These are phyloP conservation scores for Glutinoglossum americanum DNA, from an alignment of 495 filamentous ascomycete genomes.

Conservation along the genomic window DNA sequence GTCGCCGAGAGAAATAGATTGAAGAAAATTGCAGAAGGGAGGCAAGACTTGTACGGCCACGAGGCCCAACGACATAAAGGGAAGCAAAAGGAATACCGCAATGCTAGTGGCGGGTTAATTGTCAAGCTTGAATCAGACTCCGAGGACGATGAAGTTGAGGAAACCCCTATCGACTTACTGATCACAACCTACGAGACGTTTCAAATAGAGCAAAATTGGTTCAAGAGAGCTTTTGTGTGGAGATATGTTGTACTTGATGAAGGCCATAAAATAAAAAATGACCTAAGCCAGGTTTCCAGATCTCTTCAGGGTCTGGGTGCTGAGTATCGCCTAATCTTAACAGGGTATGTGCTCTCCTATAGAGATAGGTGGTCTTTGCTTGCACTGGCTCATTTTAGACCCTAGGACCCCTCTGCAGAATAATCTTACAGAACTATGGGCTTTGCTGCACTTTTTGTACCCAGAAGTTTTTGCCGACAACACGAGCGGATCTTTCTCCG, in stretches of 20 bases:
- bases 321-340: slow-evolving; percentile 38
- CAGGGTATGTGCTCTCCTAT: slow-evolving; percentile 17
- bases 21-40: slow-evolving; percentile 25
- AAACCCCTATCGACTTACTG: slow-evolving; percentile 23
- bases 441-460: slow-evolving; percentile 38
- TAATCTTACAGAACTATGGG: slow-evolving; percentile 39
- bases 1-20: slow-evolving; percentile 24
- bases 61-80: slow-evolving; percentile 9
- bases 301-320: slow-evolving; percentile 29
- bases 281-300: slow-evolving; percentile 25
- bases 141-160: slow-evolving; percentile 14
- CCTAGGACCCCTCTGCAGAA: slow-evolving; percentile 38
- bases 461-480: slow-evolving; percentile 36
- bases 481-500: slow-evolving; percentile 29
- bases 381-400: neutral
- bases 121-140: slow-evolving; percentile 15
- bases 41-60: slow-evolving; percentile 21
- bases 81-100: neutral
- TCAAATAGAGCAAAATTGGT: slow-evolving; percentile 32
- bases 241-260: slow-evolving; percentile 35
- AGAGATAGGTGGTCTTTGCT: neutral
- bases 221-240: slow-evolving; percentile 37
- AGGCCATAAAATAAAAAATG: slow-evolving; percentile 41
- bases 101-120: neutral
- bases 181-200: slow-evolving; percentile 43